A percentile compares a stretch with the other conserved stretches of the same genome.
These are phyloP conservation scores for Tylopilus vinaceipallidus DNA, from an alignment of 768 basidiomycete genomes.

Conservation along the genomic window DNA sequence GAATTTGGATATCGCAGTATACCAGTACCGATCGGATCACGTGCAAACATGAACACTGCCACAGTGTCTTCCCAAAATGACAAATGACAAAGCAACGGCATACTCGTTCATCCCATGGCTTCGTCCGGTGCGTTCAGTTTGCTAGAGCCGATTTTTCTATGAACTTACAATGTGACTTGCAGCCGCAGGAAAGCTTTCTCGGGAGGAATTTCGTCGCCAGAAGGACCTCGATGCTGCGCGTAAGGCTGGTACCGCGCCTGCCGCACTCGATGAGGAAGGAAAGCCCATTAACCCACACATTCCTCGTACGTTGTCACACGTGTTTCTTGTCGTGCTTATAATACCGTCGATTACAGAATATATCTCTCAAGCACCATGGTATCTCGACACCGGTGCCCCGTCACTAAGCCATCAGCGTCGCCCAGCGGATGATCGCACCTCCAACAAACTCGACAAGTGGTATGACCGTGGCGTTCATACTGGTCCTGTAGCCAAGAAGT, in stretches of 20 bases:
- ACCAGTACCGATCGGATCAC: too few relatives aligned
- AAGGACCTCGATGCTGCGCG: conserved; percentile 98
- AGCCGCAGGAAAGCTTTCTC: conserved; percentile 80
- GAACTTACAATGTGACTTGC: neutral
- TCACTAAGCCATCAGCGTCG: conserved; percentile 94
- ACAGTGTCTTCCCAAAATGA: neutral
- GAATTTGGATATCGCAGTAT: too few relatives aligned
- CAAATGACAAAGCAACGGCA: too few relatives aligned
- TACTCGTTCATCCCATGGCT: too few relatives aligned
- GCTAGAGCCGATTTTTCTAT: neutral
- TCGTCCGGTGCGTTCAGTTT: conserved; percentile 23
- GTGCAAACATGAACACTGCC: conserved; percentile 1
- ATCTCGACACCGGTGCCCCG: conserved; percentile 90
- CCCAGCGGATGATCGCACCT: conserved; percentile 53
- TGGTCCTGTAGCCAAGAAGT: conserved; percentile 94
- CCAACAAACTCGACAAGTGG: conserved; percentile 81
- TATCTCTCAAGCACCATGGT: conserved; percentile 99
- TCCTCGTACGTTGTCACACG: conserved; percentile 66
- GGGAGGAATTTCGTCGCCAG: conserved; percentile 92
- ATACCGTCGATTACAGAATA: conserved; percentile 60
- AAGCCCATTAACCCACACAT: conserved; percentile 98
- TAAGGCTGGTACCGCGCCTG: conserved; percentile 97
- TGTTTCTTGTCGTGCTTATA: neutral
- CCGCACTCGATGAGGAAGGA: conserved; percentile 93
- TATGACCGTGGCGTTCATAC: conserved; percentile 84